Conservation (phyloP, 139 green algal species). For the Yamagishiella unicocca region DNA sequence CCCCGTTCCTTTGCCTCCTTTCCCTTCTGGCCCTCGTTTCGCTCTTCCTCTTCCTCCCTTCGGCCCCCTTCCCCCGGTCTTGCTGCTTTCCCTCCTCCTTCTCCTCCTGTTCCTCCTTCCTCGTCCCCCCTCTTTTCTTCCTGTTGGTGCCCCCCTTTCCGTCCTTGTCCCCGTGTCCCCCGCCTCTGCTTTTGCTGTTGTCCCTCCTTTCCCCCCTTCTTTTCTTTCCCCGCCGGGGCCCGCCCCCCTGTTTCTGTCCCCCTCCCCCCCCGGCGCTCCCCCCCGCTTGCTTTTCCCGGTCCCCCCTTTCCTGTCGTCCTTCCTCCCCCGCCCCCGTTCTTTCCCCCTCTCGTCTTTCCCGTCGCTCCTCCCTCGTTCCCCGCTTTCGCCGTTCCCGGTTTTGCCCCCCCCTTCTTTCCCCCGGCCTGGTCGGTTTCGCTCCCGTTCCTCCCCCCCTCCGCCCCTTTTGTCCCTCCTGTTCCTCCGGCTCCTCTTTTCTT, state of each 20-base stretch:
- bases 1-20: neutral
- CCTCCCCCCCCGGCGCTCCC: neutral
- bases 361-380: neutral
- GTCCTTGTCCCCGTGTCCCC: neutral
- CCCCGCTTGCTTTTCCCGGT: neutral
- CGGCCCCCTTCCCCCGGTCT: neutral
- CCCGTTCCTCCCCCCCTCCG: too few relatives aligned
- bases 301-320: neutral
- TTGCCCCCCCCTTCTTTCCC: too few relatives aligned
- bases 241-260: neutral
- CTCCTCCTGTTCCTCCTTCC: neutral
- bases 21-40: neutral
- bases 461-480: neutral
- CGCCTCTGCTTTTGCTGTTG: neutral
- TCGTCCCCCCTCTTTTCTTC: neutral
- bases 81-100: neutral
- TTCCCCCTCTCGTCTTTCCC: neutral
- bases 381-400: neutral
- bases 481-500: neutral
- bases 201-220: neutral
- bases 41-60: neutral
- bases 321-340: neutral
- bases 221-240: neutral
- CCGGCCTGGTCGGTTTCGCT: too few relatives aligned
- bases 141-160: neutral